Conservation (phyloP, 495 filamentous ascomycete species). For the Podospora comata region DNA sequence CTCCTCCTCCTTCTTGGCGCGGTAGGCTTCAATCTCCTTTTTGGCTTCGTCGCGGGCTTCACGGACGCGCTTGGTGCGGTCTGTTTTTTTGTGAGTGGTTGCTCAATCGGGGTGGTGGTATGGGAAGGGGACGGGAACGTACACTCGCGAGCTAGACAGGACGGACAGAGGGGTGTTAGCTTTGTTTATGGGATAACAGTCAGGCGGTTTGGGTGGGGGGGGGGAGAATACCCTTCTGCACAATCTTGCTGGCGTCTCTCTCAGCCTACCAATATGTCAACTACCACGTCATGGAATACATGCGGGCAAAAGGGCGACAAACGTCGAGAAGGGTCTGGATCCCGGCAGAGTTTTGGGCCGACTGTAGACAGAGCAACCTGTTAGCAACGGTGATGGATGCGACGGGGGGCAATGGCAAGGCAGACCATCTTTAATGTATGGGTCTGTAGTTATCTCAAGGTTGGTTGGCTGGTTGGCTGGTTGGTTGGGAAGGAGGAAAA, state of each 20-base stretch:
- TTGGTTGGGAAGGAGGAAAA: too few relatives aligned
- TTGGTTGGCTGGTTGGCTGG: not conserved
- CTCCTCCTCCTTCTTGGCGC: conserved; percentile 83
- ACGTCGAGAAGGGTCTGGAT: conserved; percentile 99
- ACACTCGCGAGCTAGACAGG: conserved; percentile 43
- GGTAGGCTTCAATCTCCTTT: conserved; percentile 96
- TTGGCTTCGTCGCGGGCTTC: conserved; percentile 93
- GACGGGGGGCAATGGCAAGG: not conserved
- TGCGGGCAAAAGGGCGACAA: conserved; percentile 37
- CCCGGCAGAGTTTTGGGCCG: conserved; percentile 95
- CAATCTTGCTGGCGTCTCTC: conserved; percentile 98
- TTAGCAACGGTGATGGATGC: not conserved
- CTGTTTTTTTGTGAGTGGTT: conserved; percentile 42
- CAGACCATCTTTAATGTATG: conserved; percentile 11
- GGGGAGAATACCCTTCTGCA: conserved; percentile 71
- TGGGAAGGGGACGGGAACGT: conserved; percentile 14
- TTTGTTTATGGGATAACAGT: not conserved
- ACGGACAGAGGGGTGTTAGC: conserved; percentile 22
- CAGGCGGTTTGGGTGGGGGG: not conserved
- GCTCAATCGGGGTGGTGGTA: not conserved
- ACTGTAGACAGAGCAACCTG: conserved; percentile 49
- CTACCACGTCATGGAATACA: not conserved
- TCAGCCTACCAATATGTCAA: conserved; percentile 63
- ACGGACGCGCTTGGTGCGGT: conserved; percentile 94
- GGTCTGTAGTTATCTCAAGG: not conserved